Conservation (phyloP, 352 stramenopile species). For the Pythium graminicola region DNA sequence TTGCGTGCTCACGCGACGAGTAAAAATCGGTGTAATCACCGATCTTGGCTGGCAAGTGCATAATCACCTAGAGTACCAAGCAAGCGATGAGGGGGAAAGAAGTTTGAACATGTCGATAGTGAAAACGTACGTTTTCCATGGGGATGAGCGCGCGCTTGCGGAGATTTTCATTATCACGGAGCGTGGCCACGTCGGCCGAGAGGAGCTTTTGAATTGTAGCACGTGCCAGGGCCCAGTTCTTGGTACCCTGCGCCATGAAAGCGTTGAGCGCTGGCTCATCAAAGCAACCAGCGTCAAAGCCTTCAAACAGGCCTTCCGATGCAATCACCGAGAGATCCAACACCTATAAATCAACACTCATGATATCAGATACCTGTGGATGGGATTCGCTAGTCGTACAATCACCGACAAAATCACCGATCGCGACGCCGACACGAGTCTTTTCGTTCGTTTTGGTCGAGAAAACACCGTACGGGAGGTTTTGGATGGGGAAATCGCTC, state of each 20-base stretch:
- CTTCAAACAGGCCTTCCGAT: slow-evolving; percentile 85
- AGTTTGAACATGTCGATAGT: background rate
- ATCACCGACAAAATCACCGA: slow-evolving; percentile 70
- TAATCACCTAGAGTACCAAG: slow-evolving; percentile 36
- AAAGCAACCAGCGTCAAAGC: slow-evolving; percentile 72
- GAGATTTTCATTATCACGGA: slow-evolving; percentile 78
- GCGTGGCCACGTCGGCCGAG: slow-evolving; percentile 52
- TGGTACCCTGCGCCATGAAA: slow-evolving; percentile 90
- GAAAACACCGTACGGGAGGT: slow-evolving; percentile 95
- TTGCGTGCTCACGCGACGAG: slow-evolving; percentile 94
- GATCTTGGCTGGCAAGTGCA: slow-evolving; percentile 92
- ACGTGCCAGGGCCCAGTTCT: slow-evolving; percentile 84
- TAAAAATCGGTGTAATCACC: slow-evolving; percentile 99
- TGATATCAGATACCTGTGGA: background rate
- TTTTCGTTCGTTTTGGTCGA: slow-evolving; percentile 63
- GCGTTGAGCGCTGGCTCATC: slow-evolving; percentile 81
- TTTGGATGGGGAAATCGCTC: slow-evolving; percentile 91
- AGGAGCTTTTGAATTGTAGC: slow-evolving; percentile 86
- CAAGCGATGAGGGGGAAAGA: background rate
- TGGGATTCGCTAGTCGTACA: too few species aligned
- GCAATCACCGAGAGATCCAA: slow-evolving; percentile 89
- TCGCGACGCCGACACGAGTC: slow-evolving; percentile 75
- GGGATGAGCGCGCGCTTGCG: slow-evolving; percentile 71
- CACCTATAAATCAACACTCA: slow-evolving; percentile 25
- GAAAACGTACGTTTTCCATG: slow-evolving; percentile 35